These are phyloP conservation scores for Colletotrichum orchidophilum DNA, from an alignment of 2,329 filamentous ascomycete genomes.

Conservation along the genomic window DNA sequence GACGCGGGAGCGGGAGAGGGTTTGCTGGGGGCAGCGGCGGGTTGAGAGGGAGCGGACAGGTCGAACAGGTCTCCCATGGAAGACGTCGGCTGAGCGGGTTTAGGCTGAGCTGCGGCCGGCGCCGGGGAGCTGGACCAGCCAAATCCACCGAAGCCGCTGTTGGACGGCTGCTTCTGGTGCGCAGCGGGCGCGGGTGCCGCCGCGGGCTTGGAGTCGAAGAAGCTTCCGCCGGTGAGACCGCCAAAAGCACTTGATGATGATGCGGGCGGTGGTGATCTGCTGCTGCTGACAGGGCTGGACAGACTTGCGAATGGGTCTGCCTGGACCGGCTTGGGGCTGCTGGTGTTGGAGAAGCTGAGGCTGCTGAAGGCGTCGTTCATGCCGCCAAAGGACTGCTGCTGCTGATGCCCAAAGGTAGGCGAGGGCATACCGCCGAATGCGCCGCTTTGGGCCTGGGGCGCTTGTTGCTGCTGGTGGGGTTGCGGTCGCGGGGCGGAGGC, in stretches of 20 bases:
- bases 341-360: conserved; percentile 54
- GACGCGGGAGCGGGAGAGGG: conserved; percentile 51
- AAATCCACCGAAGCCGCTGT: conserved; percentile 74
- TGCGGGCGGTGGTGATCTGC: conserved; percentile 45
- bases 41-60: conserved; percentile 63
- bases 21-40: conserved; percentile 47
- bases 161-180: conserved; percentile 62
- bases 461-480: conserved; percentile 54
- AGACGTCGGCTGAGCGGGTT: conserved; percentile 56
- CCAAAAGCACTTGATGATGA: conserved; percentile 55
- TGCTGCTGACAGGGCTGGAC: conserved; percentile 47
- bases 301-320: conserved; percentile 71
- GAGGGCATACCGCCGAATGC: conserved; percentile 76
- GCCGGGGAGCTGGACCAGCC: conserved; percentile 65
- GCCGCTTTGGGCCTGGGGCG: conserved; percentile 58
- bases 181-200: conserved; percentile 61
- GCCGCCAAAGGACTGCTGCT: conserved; percentile 64
- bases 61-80: conserved; percentile 86
- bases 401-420: conserved; percentile 58
- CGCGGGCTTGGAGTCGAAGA: conserved; percentile 79
- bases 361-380: conserved; percentile 78
- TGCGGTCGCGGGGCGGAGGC: conserved; percentile 85
- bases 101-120: conserved; percentile 45
- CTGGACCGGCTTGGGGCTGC: conserved; percentile 58
- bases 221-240: conserved; percentile 75